A percentile compares a stretch with the other conserved stretches of the same genome.
These are phyloP conservation scores for Dendrobium officinale DNA, from an alignment of 106 monocot genomes.

Conservation along the genomic window DNA sequence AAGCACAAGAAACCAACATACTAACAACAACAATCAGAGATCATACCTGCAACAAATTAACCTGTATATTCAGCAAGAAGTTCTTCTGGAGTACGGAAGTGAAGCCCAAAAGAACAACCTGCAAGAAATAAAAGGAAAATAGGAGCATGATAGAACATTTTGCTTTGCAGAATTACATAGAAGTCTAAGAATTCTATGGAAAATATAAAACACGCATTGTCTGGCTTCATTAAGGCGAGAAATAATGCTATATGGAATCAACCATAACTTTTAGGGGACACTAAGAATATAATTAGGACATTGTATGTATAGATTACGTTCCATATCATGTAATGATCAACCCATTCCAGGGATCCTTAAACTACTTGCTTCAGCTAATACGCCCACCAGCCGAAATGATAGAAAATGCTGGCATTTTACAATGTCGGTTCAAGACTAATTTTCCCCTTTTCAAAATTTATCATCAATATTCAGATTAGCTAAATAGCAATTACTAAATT, in stretches of 20 bases:
- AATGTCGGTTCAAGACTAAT: too few relatives aligned
- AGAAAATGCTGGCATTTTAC: too few relatives aligned
- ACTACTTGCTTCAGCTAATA: too few relatives aligned
- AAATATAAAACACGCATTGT: neutral
- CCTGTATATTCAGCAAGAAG: constrained; percentile 33
- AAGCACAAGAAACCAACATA: neutral
- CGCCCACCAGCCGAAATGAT: too few relatives aligned
- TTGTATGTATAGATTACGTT: neutral
- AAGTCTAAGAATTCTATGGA: neutral
- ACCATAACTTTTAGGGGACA: neutral
- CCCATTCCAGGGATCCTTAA: neutral
- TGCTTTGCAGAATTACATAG: neutral
- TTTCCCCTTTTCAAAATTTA: too few relatives aligned
- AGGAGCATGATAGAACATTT: neutral
- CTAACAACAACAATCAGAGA: neutral
- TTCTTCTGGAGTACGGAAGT: constrained; percentile 45
- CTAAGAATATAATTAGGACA: neutral
- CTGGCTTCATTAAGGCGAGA: neutral
- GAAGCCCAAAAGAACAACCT: constrained; percentile 25
- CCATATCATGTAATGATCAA: neutral
- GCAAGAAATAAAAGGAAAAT: constrained; percentile 6
- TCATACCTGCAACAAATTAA: constrained; percentile 35
- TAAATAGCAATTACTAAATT: too few relatives aligned
- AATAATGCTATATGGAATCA: neutral
- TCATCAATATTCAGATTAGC: too few relatives aligned